These are phyloP conservation scores for Circinella minor DNA, from an alignment of 371 early-diverging fungal genomes.

Conservation along the genomic window DNA sequence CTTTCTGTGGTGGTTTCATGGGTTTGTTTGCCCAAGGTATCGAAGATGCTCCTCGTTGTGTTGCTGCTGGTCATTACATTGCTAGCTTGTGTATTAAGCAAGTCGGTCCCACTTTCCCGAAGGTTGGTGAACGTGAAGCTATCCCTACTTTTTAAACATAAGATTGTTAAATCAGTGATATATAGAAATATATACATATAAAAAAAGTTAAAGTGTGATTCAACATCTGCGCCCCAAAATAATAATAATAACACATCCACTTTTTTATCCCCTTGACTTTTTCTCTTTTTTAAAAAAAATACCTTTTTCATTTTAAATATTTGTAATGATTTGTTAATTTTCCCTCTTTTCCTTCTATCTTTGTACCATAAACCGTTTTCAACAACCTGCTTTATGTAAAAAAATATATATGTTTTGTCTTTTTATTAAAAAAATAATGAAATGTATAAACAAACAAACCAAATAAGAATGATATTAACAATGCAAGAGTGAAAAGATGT, in stretches of 20 bases:
- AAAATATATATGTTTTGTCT: not conserved
- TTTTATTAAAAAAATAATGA: not conserved
- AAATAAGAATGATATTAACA: not conserved
- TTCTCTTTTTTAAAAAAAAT: not conserved
- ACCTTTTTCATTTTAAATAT: not conserved
- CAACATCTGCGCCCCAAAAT: not conserved
- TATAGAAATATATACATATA: too few relatives aligned
- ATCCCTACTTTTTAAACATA: slow-evolving; percentile 47
- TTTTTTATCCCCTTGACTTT: not conserved
- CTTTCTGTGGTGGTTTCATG: slow-evolving; percentile 95
- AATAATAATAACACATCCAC: too few relatives aligned
- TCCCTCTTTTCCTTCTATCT: not conserved
- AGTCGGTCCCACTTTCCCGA: slow-evolving; percentile 87
- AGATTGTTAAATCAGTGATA: too few relatives aligned
- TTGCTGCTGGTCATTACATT: slow-evolving; percentile 90
- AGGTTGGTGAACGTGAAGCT: slow-evolving; percentile 43
- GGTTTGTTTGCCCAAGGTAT: slow-evolving; percentile 81
- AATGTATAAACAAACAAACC: not conserved
- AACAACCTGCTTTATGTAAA: slow-evolving; percentile 9
- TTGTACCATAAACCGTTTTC: slow-evolving; percentile 11
- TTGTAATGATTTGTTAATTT: not conserved
- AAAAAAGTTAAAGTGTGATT: not conserved
- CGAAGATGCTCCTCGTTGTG: slow-evolving; percentile 57
- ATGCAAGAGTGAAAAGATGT: not conserved
- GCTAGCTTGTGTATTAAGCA: slow-evolving; percentile 90